phyloP scores from a whole-genome alignment of 1,139 yeast species.

The Saccharomyces hybrid region DNA sequence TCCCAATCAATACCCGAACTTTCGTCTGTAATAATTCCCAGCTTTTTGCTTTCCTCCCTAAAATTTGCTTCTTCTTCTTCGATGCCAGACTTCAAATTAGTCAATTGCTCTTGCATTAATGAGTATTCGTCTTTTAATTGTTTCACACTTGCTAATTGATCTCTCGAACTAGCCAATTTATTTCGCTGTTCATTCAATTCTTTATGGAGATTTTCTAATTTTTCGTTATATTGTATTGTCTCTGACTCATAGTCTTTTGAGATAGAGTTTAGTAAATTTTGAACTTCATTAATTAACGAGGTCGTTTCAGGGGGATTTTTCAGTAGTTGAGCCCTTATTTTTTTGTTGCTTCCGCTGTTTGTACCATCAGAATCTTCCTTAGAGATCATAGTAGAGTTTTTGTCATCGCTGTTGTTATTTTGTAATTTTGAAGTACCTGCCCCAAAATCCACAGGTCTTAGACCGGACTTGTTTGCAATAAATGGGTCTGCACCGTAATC shows the following conservation, averaged over 20 bases:
- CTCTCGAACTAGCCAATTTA: slow-evolving; percentile 22
- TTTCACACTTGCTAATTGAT: slow-evolving; percentile 23
- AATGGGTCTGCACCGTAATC: slow-evolving; percentile 82
- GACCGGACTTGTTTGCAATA: slow-evolving; percentile 73
- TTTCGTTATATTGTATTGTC: slow-evolving; percentile 23
- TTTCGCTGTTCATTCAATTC: slow-evolving; percentile 23
- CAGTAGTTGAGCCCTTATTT: not conserved
- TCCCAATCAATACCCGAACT: slow-evolving; percentile 36
- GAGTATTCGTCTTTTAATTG: slow-evolving; percentile 26
- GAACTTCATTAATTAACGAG: slow-evolving; percentile 22
- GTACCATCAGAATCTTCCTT: not conserved
- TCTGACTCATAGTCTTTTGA: slow-evolving; percentile 28
- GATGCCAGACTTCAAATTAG: slow-evolving; percentile 50
- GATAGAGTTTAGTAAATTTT: slow-evolving; percentile 21
- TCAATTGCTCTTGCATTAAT: slow-evolving; percentile 41
- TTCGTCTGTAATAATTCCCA: slow-evolving; percentile 30
- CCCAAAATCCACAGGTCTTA: slow-evolving; percentile 82
- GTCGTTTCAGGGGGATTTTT: slow-evolving; percentile 21
- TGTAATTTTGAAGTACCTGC: slow-evolving; percentile 22
- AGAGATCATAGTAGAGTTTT: not conserved
- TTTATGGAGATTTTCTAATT: slow-evolving; percentile 19
- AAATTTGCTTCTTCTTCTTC: slow-evolving; percentile 49
- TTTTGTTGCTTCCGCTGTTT: slow-evolving; percentile 1
- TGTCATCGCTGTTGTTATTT: not conserved
- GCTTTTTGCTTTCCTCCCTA: slow-evolving; percentile 34